Percentiles rank a stretch among this genome's conserved stretches.
Evolutionary conservation across 2,329 filamentous ascomycete species (phyloP).

Genomic region (Emericellopsis cladophorae): DNA sequence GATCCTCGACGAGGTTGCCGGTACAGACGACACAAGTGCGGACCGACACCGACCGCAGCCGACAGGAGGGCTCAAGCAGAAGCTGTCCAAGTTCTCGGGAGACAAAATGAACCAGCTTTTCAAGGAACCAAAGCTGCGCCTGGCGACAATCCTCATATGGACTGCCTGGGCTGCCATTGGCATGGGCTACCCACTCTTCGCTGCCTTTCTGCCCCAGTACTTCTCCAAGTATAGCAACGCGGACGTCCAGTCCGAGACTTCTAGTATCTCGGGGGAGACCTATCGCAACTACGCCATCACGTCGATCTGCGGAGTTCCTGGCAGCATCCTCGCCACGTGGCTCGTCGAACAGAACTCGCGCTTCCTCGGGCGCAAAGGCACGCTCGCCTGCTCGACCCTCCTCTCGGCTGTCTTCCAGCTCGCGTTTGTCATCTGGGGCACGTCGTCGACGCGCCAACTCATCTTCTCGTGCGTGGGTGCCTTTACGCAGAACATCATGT

Average conservation of each 20-base stretch:
- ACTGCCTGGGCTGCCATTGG: slow-evolving; percentile 75
- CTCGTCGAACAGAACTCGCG: slow-evolving; percentile 54
- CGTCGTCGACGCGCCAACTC: slow-evolving; percentile 44
- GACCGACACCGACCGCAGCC: not conserved
- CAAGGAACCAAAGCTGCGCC: slow-evolving; percentile 34
- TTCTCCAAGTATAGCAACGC: slow-evolving; percentile 39
- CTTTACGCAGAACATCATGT: slow-evolving; percentile 67
- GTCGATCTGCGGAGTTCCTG: slow-evolving; percentile 63
- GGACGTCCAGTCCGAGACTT: slow-evolving; percentile 15
- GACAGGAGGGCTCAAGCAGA: slow-evolving; percentile 36
- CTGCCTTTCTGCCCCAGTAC: slow-evolving; percentile 82
- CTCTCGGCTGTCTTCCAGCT: slow-evolving; percentile 58
- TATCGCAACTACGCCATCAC: slow-evolving; percentile 81
- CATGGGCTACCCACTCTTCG: slow-evolving; percentile 81
- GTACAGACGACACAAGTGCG: slow-evolving; percentile 19
- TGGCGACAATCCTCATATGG: slow-evolving; percentile 50
- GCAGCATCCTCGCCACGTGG: slow-evolving; percentile 61
- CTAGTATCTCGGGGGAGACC: slow-evolving; percentile 30
- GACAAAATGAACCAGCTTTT: slow-evolving; percentile 57
- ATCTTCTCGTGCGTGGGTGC: slow-evolving; percentile 55
- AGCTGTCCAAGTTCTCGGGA: slow-evolving; percentile 51
- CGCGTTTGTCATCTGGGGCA: slow-evolving; percentile 49
- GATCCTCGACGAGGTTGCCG: slow-evolving; percentile 43
- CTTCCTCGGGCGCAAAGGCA: slow-evolving; percentile 56
- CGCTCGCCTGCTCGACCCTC: slow-evolving; percentile 54